A percentile compares a stretch with the other conserved stretches of the same genome.
Conservation (phyloP, 2,329 filamentous ascomycete species). For the Trichoderma harzianum region DNA sequence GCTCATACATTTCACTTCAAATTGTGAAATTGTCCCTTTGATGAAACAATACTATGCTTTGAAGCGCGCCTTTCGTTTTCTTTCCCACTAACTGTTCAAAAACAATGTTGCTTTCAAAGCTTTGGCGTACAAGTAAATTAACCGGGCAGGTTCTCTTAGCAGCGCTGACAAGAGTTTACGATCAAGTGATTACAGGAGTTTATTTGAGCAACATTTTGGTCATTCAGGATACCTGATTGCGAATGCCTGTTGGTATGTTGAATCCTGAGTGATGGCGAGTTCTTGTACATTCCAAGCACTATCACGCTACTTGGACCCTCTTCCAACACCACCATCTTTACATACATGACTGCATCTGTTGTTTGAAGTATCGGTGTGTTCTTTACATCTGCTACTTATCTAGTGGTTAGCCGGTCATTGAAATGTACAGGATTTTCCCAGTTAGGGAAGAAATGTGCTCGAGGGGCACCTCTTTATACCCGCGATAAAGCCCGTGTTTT, state of each 20-base stretch:
- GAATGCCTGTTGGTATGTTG: background rate
- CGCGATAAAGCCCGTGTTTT: background rate
- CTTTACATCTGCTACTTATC: background rate
- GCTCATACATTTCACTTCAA: too few species aligned
- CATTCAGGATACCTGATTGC: background rate
- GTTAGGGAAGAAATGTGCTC: background rate
- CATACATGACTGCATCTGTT: background rate
- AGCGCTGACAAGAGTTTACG: background rate
- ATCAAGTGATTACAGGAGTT: background rate
- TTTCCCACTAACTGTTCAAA: background rate
- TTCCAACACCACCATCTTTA: background rate
- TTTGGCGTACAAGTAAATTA: background rate
- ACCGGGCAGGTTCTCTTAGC: background rate
- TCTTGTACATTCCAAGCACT: background rate
- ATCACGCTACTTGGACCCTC: background rate
- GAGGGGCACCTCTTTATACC: background rate
- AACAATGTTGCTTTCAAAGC: background rate
- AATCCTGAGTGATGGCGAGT: background rate
- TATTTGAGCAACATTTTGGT: background rate
- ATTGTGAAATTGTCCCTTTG: too few species aligned
- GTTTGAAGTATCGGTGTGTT: background rate
- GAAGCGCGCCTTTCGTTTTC: too few species aligned
- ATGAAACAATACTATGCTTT: too few species aligned
- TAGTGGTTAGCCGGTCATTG: background rate
- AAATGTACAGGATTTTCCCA: background rate